These are phyloP conservation scores for Marasmius tenuissimus DNA, from an alignment of 1,284 basidiomycete genomes.

Conservation along the genomic window DNA sequence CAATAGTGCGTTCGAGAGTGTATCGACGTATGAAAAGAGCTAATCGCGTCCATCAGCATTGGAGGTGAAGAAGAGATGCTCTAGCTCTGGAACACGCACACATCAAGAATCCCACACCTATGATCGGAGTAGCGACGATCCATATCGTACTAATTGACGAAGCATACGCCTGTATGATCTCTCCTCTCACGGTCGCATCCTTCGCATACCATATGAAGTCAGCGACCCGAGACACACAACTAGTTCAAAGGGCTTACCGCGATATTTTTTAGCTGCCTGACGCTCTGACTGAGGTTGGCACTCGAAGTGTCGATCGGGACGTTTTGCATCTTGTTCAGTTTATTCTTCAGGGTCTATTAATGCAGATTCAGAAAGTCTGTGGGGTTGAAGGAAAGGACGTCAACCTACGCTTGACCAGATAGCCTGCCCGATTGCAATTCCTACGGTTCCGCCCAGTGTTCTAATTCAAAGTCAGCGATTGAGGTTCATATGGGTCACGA, in stretches of 20 bases:
- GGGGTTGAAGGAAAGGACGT: background rate
- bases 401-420: conserved; percentile 61
- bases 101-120: conserved; percentile 59
- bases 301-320: conserved; percentile 51
- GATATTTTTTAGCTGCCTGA: conserved; percentile 53
- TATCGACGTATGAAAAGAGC: conserved; percentile 61
- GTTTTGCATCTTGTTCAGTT: conserved; percentile 48
- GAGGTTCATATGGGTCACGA: background rate
- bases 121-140: conserved; percentile 64
- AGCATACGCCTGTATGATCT: conserved; percentile 70
- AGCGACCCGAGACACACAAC: too few relatives aligned
- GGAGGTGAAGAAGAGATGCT: background rate
- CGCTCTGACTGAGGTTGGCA: conserved; percentile 55
- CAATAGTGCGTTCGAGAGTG: conserved; percentile 57
- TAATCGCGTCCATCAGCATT: conserved; percentile 15
- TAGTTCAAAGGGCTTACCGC: conserved; percentile 38
- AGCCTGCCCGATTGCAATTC: conserved; percentile 70
- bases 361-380: background rate
- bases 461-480: conserved; percentile 29
- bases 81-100: conserved; percentile 33
- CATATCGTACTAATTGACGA: conserved; percentile 71
- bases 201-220: conserved; percentile 21
- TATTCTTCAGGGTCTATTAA: conserved; percentile 48
- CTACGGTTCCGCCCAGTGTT: conserved; percentile 77
- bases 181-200: conserved; percentile 46